Conservation (phyloP, 1,139 yeast genomes). For the Zygoascus sp. region DNA sequence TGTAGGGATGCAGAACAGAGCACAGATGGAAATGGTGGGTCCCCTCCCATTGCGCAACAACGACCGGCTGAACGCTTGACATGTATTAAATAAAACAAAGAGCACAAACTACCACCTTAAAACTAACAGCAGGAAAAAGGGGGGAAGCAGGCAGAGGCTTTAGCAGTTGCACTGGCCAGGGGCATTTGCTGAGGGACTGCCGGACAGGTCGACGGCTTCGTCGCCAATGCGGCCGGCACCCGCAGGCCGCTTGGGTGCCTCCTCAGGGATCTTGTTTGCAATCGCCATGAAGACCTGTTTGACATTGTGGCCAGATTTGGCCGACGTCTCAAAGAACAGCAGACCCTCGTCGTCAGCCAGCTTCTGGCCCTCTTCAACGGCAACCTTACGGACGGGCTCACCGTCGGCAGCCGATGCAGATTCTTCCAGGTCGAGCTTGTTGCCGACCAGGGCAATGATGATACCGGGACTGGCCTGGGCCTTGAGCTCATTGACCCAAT, state of each 20-base stretch:
- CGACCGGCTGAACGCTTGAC: background rate
- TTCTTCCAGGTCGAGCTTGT: conserved; percentile 67
- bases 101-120: conserved; percentile 3
- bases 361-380: conserved; percentile 76
- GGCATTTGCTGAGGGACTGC: background rate
- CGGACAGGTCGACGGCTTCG: conserved; percentile 13
- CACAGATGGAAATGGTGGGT: no score
- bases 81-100: conserved; percentile 6
- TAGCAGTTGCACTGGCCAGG: conserved; percentile 14
- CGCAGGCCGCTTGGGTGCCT: conserved; percentile 21
- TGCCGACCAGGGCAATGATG: conserved; percentile 89
- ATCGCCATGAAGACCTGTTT: conserved; percentile 88
- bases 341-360: conserved; percentile 82
- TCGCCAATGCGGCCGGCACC: conserved; percentile 11
- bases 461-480: conserved; percentile 92
- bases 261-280: conserved; percentile 75
- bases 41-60: no score
- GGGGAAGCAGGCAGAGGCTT: background rate
- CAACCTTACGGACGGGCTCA: conserved; percentile 65
- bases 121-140: background rate
- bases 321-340: conserved; percentile 90
- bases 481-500: conserved; percentile 95
- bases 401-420: conserved; percentile 35
- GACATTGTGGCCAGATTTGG: conserved; percentile 87
- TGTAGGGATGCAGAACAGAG: no score